A percentile compares a stretch with the other conserved stretches of the same genome.
Conservation (phyloP, 2,329 filamentous ascomycete species). For the Magnaporthiopsis incrustans region DNA sequence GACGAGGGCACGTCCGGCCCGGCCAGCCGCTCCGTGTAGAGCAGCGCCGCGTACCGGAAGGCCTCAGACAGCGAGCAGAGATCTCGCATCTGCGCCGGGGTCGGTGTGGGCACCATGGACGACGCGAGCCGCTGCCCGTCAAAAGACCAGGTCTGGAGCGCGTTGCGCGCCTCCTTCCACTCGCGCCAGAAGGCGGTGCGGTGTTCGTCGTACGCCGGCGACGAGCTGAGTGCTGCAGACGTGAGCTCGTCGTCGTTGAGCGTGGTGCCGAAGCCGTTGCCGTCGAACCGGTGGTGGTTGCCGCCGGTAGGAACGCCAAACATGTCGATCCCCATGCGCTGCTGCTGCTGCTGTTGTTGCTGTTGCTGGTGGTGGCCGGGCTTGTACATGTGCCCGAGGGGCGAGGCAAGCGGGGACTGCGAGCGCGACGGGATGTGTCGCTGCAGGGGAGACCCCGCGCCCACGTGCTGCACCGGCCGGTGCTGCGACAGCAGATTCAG, state of each 20-base stretch:
- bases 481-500: constrained; percentile 77
- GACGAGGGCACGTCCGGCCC: constrained; percentile 65
- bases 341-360: constrained; percentile 10
- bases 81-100: constrained; percentile 59
- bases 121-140: constrained; percentile 44
- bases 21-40: constrained; percentile 84
- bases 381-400: constrained; percentile 35
- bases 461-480: constrained; percentile 39
- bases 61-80: constrained; percentile 78
- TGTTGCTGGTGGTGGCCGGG: constrained; percentile 19
- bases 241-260: constrained; percentile 48
- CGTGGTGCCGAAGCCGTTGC: constrained; percentile 54
- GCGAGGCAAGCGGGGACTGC: constrained; percentile 32
- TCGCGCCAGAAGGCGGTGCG: constrained; percentile 71
- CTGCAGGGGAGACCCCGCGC: constrained; percentile 14
- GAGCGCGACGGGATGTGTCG: constrained; percentile 21
- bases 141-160: constrained; percentile 77
- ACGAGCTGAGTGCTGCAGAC: constrained; percentile 29
- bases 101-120: constrained; percentile 38
- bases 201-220: constrained; percentile 47
- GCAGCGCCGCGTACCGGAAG: constrained; percentile 79
- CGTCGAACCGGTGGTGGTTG: constrained; percentile 47
- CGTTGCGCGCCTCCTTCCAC: constrained; percentile 71
- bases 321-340: constrained; percentile 11
- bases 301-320: constrained; percentile 27